Percentiles rank a stretch among this genome's conserved stretches.
Conservation (phyloP, 2,329 filamentous ascomycete species). For the Arthrobotrys conoides region DNA sequence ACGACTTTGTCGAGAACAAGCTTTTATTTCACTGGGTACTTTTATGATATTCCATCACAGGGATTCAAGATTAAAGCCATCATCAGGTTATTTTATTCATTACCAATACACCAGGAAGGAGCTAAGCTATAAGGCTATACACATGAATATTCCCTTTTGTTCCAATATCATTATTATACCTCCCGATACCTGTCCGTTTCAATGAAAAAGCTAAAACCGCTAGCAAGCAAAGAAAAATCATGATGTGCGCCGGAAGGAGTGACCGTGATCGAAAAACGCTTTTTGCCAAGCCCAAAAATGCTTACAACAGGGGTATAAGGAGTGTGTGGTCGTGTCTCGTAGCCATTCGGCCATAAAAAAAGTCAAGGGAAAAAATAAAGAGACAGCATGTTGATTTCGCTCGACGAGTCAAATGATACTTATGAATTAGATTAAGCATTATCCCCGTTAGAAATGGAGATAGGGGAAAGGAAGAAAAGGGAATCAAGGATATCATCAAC, state of each 20-base stretch:
- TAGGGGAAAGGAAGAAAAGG: background rate
- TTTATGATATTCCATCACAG: background rate
- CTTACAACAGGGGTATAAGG: conserved; percentile 12
- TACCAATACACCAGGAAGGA: conserved; percentile 17
- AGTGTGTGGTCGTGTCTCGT: conserved; percentile 14
- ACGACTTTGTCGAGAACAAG: background rate
- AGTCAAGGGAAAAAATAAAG: background rate
- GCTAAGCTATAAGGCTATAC: conserved; percentile 28
- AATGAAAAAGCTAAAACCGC: background rate
- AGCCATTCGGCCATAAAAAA: conserved; percentile 7
- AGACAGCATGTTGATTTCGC: background rate
- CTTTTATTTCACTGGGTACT: background rate
- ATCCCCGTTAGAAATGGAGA: conserved; percentile 3
- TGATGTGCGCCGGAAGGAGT: conserved; percentile 21
- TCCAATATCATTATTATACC: conserved; percentile 25
- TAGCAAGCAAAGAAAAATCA: conserved; percentile 2
- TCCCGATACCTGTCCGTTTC: conserved; percentile 5
- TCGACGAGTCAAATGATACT: conserved; percentile 11
- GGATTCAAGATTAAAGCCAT: background rate
- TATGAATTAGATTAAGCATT: conserved; percentile 40
- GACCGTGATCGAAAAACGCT: conserved; percentile 20
- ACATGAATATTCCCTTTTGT: conserved; percentile 21
- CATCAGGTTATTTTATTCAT: conserved; percentile 19
- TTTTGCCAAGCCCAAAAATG: conserved; percentile 17
- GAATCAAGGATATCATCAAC: conserved; percentile 15